Base-by-base conservation (phyloP, 257 asterid species). In the Forsythia suspensa region DNA sequence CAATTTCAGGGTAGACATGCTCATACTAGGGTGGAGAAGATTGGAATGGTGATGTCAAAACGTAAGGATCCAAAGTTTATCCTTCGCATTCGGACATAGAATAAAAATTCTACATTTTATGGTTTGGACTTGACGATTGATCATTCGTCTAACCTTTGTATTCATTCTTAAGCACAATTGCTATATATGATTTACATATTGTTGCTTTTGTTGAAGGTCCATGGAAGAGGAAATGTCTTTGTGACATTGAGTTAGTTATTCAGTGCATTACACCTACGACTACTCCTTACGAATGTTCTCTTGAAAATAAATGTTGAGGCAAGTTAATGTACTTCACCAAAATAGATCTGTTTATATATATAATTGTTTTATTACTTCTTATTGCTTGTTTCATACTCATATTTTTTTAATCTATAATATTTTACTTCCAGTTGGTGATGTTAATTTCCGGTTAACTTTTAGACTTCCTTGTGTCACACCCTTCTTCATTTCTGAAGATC, bases 181-280 rank as follows among this genome's bases (percentile, higher is more conserved):
- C 34, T 29, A 29, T 29, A 29, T 7, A 6, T n/a, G 21, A 18
- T 51, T 3, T 3, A 68, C 77, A 29, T 51, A 80, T 29, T 29
- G 34, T 75, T 69, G 52, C 66, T 67, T 73, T 77, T 67, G 16
- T 78, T 83, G 48, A 84, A 92, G 97, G 96, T 46, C 96, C 97
- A 55, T 91, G 96, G 97, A 92, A 91, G 87, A 85, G 75, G 74
- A 87, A 57, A 76, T 81, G 66, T 80, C 91, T 92, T n/a, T 70
- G 91, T 1, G 91, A 89, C 0, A 39, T 84, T 11, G 97, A 95
- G 29, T 71, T 88, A 38, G 88, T 77, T 15, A 92, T 95, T 29
- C 96, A 91, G 24, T 92, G 95, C 82, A 87, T 92, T 37, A 87
- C 93, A 0, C 97, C 97, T 7, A 92, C 3, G 97, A 92, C 80